A percentile compares a stretch with the other conserved stretches of the same genome.
Evolutionary conservation across 164 flowering plant genomes (phyloP).

Genomic region (Liriodendron chinense): DNA sequence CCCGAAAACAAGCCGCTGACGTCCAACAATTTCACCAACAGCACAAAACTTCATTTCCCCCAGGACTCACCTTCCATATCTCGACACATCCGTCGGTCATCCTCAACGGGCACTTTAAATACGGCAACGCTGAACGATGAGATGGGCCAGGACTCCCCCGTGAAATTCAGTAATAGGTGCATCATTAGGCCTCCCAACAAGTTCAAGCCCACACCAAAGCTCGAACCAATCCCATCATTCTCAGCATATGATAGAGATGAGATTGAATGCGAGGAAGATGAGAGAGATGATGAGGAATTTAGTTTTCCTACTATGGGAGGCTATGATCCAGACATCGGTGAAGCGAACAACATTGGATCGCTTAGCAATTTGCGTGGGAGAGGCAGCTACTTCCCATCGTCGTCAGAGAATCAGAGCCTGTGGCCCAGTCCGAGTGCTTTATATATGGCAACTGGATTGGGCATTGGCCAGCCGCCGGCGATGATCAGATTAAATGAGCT

Average conservation of each 20-base stretch:
- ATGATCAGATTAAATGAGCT: neutral
- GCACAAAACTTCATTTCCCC: neutral
- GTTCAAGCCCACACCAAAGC: slow-evolving; percentile 1
- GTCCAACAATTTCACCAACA: neutral
- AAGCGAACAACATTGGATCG: neutral
- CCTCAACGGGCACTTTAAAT: neutral
- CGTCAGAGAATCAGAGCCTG: neutral
- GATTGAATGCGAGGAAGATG: neutral
- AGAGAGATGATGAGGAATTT: neutral
- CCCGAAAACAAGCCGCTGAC: neutral
- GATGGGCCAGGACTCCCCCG: neutral
- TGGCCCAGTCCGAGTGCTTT: neutral
- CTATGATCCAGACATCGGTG: neutral
- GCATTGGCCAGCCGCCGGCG: neutral
- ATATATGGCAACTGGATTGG: slow-evolving; percentile 14
- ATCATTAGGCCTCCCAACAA: neutral
- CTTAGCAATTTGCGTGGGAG: neutral
- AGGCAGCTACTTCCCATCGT: neutral
- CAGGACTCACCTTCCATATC: neutral
- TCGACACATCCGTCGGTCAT: neutral
- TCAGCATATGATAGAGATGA: neutral
- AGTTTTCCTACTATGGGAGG: neutral
- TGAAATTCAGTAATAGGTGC: neutral
- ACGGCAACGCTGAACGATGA: neutral
- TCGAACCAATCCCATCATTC: slow-evolving; percentile 12